A percentile compares a stretch with the other conserved stretches of the same genome.
Conservation (phyloP, 768 basidiomycete genomes). For the Mycena amicta region DNA sequence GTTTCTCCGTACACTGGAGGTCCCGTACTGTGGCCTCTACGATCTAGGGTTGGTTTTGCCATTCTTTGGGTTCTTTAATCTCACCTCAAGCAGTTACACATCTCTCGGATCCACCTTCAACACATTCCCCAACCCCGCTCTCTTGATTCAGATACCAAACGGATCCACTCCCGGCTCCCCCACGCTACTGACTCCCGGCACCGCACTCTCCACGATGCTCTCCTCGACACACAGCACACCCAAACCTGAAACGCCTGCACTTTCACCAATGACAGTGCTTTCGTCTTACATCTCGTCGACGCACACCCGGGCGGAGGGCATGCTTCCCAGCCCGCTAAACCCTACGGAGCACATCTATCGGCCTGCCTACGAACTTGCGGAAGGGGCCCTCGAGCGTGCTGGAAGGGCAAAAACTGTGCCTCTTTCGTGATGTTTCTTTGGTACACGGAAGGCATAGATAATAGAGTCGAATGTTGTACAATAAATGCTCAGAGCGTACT, state of each 20-base stretch:
- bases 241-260: constrained; percentile 10
- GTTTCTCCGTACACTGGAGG: constrained; percentile 71
- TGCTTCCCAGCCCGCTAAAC: constrained; percentile 8
- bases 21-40: constrained; percentile 89
- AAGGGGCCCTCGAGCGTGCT: constrained; percentile 73
- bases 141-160: constrained; percentile 41
- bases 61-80: background rate
- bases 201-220: constrained; percentile 33
- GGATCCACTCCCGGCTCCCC: constrained; percentile 20
- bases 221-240: constrained; percentile 25
- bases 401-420: constrained; percentile 46
- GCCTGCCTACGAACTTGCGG: constrained; percentile 81
- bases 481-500: too few species aligned
- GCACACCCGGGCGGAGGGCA: constrained; percentile 28
- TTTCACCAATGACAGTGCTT: constrained; percentile 22
- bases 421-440: background rate
- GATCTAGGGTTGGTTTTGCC: constrained; percentile 75
- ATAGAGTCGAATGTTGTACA: too few species aligned
- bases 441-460: too few species aligned
- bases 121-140: constrained; percentile 90
- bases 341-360: constrained; percentile 47
- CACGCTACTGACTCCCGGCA: constrained; percentile 31
- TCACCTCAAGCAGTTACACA: constrained; percentile 72
- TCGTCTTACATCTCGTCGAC: constrained; percentile 22
- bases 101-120: constrained; percentile 95